Evolutionary conservation across 176 grass and related monocot genomes (phyloP), one percentile per base, ranked within the genome.

Genomic region (Neostapfia colusana): DNA sequence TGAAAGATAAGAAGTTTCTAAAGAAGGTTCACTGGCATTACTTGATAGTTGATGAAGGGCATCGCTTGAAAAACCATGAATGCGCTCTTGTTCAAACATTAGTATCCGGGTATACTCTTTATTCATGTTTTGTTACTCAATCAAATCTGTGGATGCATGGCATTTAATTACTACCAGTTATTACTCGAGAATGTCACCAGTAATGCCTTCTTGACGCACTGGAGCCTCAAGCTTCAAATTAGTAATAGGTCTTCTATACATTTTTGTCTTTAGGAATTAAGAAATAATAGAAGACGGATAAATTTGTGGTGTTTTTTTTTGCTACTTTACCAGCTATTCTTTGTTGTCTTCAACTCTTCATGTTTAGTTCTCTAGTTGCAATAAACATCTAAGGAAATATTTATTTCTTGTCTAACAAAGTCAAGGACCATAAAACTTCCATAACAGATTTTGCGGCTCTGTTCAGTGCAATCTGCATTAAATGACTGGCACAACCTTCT

Each of bases 1-100:
- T 99, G 87, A 99, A 94, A 88, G 95, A 99, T 79, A 95, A 95
- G 84, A 92, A 94, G 78, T 99, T 95, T 73, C 64, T 99, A 63
- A 99, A 89, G 76, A 99, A 99, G 80, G 87, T 95, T 95, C 48
- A 95, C 80, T 99, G 95, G 95, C 80, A 86, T 73, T 99, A 99
- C 79, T 83, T 99, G 85, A 89, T 99, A 84, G 95, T 99, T 76
- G 95, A 99, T 70, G 95, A 99, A 86, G 95, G 91, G 28, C 95
- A 99, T 79, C 95, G 95, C 54, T 81, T 99, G 80, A 99, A 99
- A 92, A 99, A 99, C 67, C 95, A 99, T 81, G 95, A 99, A 71
- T 99, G 92, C 55, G 95, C 95, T 81, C 95, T 99, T 90, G 84
- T 91, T 72, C 87, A 71, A 45, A 92, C 95, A 17, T 75, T 99